phyloP scores from a whole-genome alignment of 805 yeast genomes.

The Ogataea wickerhamii region DNA sequence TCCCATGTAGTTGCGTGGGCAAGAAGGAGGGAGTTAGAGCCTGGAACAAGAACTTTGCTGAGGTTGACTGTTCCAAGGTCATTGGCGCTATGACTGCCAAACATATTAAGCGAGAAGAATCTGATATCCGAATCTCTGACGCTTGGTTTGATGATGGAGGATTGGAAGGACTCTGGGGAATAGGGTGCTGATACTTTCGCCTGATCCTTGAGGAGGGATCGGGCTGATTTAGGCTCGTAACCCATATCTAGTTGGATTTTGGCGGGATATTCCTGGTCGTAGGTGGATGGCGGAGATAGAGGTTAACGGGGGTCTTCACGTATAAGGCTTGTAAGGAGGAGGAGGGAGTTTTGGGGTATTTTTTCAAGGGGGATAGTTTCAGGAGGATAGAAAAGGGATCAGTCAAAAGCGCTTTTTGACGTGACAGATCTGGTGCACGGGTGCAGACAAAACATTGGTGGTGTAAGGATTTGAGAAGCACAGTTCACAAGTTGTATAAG shows the following conservation, averaged over 20 bases:
- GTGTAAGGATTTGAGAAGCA: too few species aligned
- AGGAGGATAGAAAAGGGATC: background rate
- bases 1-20: constrained; percentile 11
- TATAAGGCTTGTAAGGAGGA: background rate
- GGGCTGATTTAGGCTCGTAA: constrained; percentile 4
- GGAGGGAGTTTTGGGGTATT: background rate
- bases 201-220: constrained; percentile 6
- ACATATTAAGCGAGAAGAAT: constrained; percentile 22
- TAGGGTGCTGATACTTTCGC: constrained; percentile 5
- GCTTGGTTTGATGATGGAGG: constrained; percentile 29
- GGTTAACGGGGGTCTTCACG: background rate
- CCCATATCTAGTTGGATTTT: constrained; percentile 2
- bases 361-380: background rate
- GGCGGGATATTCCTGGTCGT: background rate
- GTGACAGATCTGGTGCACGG: too few species aligned
- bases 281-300: background rate
- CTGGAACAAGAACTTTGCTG: constrained; percentile 14
- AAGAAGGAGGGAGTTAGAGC: constrained; percentile 18
- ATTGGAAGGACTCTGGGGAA: constrained; percentile 19
- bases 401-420: too few species aligned
- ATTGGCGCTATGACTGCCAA: constrained; percentile 14
- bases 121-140: constrained; percentile 20
- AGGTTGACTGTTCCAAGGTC: constrained; percentile 2
- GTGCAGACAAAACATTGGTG: too few species aligned
- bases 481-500: too few species aligned